Evolutionary conservation across 73 alveolate genomes (phyloP).

Genomic region (Uronychia setigera): DNA sequence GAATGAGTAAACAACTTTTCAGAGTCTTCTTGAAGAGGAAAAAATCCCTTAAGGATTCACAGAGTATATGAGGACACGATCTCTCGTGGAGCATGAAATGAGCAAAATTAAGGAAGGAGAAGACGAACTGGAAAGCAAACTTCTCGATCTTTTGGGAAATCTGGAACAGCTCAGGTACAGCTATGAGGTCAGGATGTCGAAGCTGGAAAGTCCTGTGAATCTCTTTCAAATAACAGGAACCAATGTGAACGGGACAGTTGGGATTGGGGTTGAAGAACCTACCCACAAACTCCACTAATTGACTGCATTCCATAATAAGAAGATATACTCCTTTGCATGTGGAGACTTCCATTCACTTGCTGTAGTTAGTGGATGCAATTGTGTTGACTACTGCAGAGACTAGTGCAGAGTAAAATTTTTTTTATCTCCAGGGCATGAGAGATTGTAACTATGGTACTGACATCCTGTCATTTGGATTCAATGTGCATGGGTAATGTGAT

Average conservation of each 20-base stretch:
- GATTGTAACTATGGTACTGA: conserved; percentile 49
- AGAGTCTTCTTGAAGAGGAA: conserved; percentile 5
- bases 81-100: conserved; percentile 20
- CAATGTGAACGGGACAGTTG: conserved; percentile 49
- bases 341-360: conserved; percentile 70
- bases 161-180: conserved; percentile 23
- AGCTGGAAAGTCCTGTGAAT: neutral
- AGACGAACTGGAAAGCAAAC: neutral
- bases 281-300: conserved; percentile 4
- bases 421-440: conserved; percentile 13
- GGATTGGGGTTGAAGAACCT: conserved; percentile 31
- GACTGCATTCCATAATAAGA: conserved; percentile 22
- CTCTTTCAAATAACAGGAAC: conserved; percentile 36
- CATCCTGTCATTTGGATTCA: conserved; percentile 57
- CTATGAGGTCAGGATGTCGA: neutral
- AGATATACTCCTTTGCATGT: conserved; percentile 35
- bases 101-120: neutral
- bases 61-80: conserved; percentile 33
- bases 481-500: conserved; percentile 63
- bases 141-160: neutral
- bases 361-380: conserved; percentile 44
- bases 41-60: conserved; percentile 31
- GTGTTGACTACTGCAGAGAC: conserved; percentile 37
- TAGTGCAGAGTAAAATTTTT: neutral
- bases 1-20: no score